Base-by-base conservation (phyloP, 2,329 filamentous ascomycete genomes). In the Dactylellina cionopaga region DNA sequence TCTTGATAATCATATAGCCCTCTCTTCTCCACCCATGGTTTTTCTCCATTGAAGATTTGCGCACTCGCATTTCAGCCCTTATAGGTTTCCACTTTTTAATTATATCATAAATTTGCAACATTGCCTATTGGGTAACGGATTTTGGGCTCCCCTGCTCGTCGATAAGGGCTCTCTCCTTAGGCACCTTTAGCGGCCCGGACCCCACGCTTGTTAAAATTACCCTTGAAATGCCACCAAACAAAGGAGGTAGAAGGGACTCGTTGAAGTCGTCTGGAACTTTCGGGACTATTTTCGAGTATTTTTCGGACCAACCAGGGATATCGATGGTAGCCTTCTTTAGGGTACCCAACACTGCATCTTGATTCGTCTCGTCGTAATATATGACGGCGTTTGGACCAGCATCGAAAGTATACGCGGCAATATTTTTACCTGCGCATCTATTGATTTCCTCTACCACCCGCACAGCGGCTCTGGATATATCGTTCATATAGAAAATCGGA, bases 401-500 rank as follows among this genome's bases (percentile, higher is more conserved):
- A 79, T 99, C 95, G 78, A 98, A 99, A 0, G 95, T 99, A 81
- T 99, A 99, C 2, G 95, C 95, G 2, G 92, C 92, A 15, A 98
- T 86, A 0, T 87, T 89, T 82, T 88, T 89, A 59, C 92, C 92
- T 3, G 90, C 92, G 22, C 86, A 85, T 59, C 85, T 85, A 79
- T 99, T 99, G 82, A 98, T 91, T 76, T 89, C 86, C 83, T 99
- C 92, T 27, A 97, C 93, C 13, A 92, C 88, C 56, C 92, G 86
- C 71, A 99, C 92, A 4, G 94, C 92, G 0, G 94, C 92, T 35
- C 90, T 85, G 17, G 90, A 94, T 13, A 94, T 89, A 80, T 99
- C 95, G 82, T 97, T 99, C 85, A 99, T 89, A 84, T 99, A 99
- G 82, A 96, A 97, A 79, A 99, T 99, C 15, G 96, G 95, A 44